Conservation (phyloP, 495 filamentous ascomycete genomes). For the Glonium stellatum region DNA sequence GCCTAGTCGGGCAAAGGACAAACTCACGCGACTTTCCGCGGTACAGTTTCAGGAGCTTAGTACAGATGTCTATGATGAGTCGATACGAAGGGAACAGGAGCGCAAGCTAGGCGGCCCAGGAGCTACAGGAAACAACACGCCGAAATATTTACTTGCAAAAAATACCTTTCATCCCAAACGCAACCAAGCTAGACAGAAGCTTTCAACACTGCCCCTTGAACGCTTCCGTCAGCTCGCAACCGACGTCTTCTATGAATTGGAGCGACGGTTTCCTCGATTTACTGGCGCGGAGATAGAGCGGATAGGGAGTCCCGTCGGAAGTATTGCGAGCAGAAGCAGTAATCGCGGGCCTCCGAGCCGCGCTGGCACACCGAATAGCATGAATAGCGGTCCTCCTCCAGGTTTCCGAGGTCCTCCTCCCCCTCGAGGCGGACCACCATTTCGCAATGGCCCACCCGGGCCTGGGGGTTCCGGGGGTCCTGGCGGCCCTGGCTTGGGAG, state of each 20-base stretch:
- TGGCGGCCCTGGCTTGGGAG: slow-evolving; percentile 7
- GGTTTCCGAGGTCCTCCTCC: slow-evolving; percentile 19
- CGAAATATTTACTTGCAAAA: slow-evolving; percentile 67
- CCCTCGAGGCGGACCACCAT: slow-evolving; percentile 4
- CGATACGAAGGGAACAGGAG: slow-evolving; percentile 73
- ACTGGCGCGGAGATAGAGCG: slow-evolving; percentile 58
- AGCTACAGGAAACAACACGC: slow-evolving; percentile 52
- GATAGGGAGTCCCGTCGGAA: slow-evolving; percentile 60
- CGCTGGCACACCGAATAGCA: slow-evolving; percentile 28
- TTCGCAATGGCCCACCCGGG: slow-evolving; percentile 5
- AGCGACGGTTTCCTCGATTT: slow-evolving; percentile 82
- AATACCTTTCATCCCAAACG: slow-evolving; percentile 90
- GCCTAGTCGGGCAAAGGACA: slow-evolving; percentile 85
- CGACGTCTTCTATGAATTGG: slow-evolving; percentile 91
- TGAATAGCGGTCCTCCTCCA: slow-evolving; percentile 15
- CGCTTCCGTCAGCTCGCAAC: slow-evolving; percentile 87
- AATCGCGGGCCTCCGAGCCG: slow-evolving; percentile 21
- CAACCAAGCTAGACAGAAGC: slow-evolving; percentile 90
- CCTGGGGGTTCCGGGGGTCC: background rate
- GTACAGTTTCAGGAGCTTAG: slow-evolving; percentile 96
- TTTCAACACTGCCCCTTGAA: slow-evolving; percentile 75
- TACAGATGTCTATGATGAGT: slow-evolving; percentile 95
- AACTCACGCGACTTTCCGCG: slow-evolving; percentile 76
- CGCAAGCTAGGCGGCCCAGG: slow-evolving; percentile 33
- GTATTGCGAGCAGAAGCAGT: slow-evolving; percentile 48